phyloP scores from a whole-genome alignment of 1,139 yeast species.

The Debaryomycetaceae sp. region DNA sequence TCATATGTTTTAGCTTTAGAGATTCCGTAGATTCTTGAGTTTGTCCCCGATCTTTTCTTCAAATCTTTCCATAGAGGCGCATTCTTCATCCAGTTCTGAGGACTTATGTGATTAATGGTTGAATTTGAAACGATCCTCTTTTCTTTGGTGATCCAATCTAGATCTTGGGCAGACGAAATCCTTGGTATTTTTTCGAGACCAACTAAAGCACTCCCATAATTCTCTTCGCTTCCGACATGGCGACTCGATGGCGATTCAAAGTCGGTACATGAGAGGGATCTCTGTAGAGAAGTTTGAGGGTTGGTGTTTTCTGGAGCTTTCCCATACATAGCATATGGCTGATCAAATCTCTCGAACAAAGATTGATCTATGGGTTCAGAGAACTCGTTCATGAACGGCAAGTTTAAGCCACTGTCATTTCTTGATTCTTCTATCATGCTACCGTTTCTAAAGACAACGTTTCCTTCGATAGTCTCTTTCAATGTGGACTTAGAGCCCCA shows the following conservation, averaged over 20 bases:
- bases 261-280: background rate
- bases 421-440: constrained; percentile 1
- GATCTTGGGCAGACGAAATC: constrained; percentile 3
- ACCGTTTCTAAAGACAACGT: background rate
- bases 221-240: constrained; percentile 7
- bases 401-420: constrained; percentile 11
- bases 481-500: background rate
- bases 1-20: constrained; percentile 12
- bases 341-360: constrained; percentile 25
- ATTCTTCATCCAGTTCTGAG: constrained; percentile 31
- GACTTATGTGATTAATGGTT: constrained; percentile 20
- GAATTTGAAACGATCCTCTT: constrained; percentile 5
- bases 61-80: constrained; percentile 20
- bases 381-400: constrained; percentile 24
- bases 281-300: background rate
- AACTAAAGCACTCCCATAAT: constrained; percentile 15
- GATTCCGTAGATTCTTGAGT: constrained; percentile 12
- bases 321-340: constrained; percentile 3
- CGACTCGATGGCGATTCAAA: constrained; percentile 3
- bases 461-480: background rate
- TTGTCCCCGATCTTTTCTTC: constrained; percentile 21
- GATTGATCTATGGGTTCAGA: constrained; percentile 19
- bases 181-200: constrained; percentile 36
- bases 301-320: background rate
- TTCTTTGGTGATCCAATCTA: constrained; percentile 1